phyloP scores from a whole-genome alignment of 192 early-diverging fungal genomes.

The Umbelopsis ramanniana region DNA sequence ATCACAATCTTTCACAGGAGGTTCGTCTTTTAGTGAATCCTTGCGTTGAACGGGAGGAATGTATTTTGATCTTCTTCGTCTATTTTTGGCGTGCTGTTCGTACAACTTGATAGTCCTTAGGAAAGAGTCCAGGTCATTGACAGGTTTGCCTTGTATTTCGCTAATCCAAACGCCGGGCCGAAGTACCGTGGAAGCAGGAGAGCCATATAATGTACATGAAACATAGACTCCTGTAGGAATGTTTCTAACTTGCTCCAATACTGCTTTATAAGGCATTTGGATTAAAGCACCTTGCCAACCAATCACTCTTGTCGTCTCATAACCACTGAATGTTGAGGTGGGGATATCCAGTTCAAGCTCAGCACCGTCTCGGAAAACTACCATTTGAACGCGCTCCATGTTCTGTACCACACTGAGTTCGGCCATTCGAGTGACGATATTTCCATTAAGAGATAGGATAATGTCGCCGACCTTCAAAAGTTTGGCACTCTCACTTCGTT shows the following conservation, averaged over 20 bases:
- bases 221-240: conserved; percentile 70
- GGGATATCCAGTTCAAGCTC: conserved; percentile 69
- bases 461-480: conserved; percentile 70
- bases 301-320: conserved; percentile 69
- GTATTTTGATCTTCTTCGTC: conserved; percentile 42
- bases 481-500: conserved; percentile 52
- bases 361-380: conserved; percentile 72
- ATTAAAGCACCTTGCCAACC: conserved; percentile 86
- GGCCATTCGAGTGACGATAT: conserved; percentile 61
- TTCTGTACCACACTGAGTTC: conserved; percentile 59
- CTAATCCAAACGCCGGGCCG: conserved; percentile 76
- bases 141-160: conserved; percentile 67
- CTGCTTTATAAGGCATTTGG: conserved; percentile 72
- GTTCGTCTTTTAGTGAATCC: conserved; percentile 21
- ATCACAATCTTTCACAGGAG: conserved; percentile 1
- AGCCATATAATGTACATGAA: conserved; percentile 61
- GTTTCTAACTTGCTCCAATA: conserved; percentile 67
- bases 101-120: conserved; percentile 55
- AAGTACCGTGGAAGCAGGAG: conserved; percentile 65
- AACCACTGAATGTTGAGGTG: conserved; percentile 57
- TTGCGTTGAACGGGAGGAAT: conserved; percentile 36
- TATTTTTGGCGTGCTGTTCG: conserved; percentile 47
- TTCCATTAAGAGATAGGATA: conserved; percentile 70
- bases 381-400: conserved; percentile 50
- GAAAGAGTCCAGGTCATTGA: conserved; percentile 67